phyloP scores from a whole-genome alignment of 495 filamentous ascomycete species.

The Aspergillus sparsus region DNA sequence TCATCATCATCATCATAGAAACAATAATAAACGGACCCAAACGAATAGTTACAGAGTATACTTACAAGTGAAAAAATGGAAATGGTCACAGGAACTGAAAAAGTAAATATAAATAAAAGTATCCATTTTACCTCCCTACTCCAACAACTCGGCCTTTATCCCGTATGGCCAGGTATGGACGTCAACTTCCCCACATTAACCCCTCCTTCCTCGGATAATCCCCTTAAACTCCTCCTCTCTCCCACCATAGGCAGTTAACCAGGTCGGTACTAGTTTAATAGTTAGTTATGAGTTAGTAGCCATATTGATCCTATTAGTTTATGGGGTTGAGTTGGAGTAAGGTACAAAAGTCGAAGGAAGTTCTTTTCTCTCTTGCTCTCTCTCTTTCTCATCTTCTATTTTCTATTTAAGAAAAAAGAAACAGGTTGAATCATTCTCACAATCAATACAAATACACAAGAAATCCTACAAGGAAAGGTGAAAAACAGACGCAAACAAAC shows the following conservation, averaged over 20 bases:
- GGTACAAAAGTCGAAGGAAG: neutral
- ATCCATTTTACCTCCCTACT: neutral
- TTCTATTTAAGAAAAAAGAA: neutral
- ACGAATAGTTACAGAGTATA: no score
- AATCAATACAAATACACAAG: neutral
- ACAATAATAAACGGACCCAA: no score
- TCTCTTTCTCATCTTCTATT: neutral
- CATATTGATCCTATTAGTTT: no score
- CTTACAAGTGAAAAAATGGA: no score
- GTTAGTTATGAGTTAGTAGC: no score
- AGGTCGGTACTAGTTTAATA: no score
- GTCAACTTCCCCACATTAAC: neutral
- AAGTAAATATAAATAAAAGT: no score
- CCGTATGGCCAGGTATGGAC: neutral
- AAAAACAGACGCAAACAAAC: constrained; percentile 12
- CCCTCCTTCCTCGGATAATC: constrained; percentile 3
- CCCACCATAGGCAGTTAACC: neutral
- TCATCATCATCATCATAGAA: no score
- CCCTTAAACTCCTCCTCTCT: neutral
- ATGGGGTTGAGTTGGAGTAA: neutral
- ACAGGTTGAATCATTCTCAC: neutral
- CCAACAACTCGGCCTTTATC: neutral
- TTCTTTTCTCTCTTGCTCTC: no score
- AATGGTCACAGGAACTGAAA: no score
- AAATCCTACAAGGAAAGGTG: neutral